Evolutionary conservation across 2,329 filamentous ascomycete species (phyloP), one percentile per base, ranked within the genome.

Genomic region (Alternaria sp.): DNA sequence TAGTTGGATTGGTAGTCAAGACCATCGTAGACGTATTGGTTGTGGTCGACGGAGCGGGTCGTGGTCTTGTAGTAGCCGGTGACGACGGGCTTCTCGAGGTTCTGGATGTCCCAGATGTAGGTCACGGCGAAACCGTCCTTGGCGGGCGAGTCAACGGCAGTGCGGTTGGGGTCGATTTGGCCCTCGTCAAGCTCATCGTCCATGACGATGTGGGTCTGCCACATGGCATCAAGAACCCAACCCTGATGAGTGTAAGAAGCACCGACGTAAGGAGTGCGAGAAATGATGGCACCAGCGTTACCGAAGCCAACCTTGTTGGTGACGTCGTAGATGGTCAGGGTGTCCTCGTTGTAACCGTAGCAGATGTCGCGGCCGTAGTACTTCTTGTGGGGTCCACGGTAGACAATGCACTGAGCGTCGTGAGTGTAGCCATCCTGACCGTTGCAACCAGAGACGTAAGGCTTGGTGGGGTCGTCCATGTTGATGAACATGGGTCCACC

Each of bases 401-500:
- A 87, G 50, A 85, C 82, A 28, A 89, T 80, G 76, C 87, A 89
- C 76, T 89, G 87, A 5, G 86, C 86, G 67, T 89, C 87, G 72
- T 89, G 87, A 18, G 87, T 85, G 71, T 89, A 89, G 61, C 86
- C 86, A 71, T 88, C 87, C 33, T 83, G 75, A n/a, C 81, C 78
- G 5, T 83, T 82, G 70, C 87, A 88, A 26, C 87, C 87, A 18
- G 85, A 83, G 6, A 82, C 82, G 37, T 77, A 83, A 12, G 76
- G 76, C 65, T 78, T 77, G 30, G 71, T 60, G 10, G 86, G 81
- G 68, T 88, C 83, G n/a, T 81, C 81, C 41, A 88, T 78, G 74
- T 89, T 84, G 70, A 89, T 84, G 79, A 87, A 87, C 76, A 87
- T 87, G 28, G 88, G 78, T 9, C 87, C 87, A 21, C 82, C 82